phyloP scores from a whole-genome alignment of 2,329 filamentous ascomycete genomes.

The Xylaria sp. region DNA sequence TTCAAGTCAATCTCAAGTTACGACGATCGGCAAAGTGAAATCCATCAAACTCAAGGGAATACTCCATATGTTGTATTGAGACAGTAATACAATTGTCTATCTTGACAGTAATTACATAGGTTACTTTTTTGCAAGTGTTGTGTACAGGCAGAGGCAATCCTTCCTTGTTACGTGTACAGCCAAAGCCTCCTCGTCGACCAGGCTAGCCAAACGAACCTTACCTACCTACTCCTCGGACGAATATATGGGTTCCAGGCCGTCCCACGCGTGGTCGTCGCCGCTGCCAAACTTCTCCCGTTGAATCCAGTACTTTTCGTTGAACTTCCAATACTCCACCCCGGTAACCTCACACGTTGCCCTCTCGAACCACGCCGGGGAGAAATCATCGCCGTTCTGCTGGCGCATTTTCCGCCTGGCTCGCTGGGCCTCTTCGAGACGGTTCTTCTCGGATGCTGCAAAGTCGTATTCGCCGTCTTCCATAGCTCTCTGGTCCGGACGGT shows the following conservation, averaged over 20 bases:
- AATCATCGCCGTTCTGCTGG: slow-evolving; percentile 80
- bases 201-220: neutral
- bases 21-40: neutral
- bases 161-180: slow-evolving; percentile 3
- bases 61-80: neutral
- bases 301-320: slow-evolving; percentile 87
- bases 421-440: slow-evolving; percentile 90
- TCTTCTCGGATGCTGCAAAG: slow-evolving; percentile 90
- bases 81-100: slow-evolving; percentile 9
- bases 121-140: slow-evolving; percentile 13
- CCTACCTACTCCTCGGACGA: slow-evolving; percentile 19
- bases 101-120: slow-evolving; percentile 9
- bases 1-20: no score
- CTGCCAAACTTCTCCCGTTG: slow-evolving; percentile 67
- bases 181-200: slow-evolving; percentile 1
- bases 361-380: slow-evolving; percentile 81
- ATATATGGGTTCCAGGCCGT: slow-evolving; percentile 76
- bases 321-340: slow-evolving; percentile 88
- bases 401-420: slow-evolving; percentile 71
- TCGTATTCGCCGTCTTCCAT: slow-evolving; percentile 99
- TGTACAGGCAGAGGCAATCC: slow-evolving; percentile 7
- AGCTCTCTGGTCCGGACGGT: slow-evolving; percentile 90
- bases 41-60: neutral
- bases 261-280: slow-evolving; percentile 65
- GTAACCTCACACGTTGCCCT: slow-evolving; percentile 75